Evolutionary conservation across 169 alveolate species (phyloP).

Genomic region (Eimeria brunetti): DNA sequence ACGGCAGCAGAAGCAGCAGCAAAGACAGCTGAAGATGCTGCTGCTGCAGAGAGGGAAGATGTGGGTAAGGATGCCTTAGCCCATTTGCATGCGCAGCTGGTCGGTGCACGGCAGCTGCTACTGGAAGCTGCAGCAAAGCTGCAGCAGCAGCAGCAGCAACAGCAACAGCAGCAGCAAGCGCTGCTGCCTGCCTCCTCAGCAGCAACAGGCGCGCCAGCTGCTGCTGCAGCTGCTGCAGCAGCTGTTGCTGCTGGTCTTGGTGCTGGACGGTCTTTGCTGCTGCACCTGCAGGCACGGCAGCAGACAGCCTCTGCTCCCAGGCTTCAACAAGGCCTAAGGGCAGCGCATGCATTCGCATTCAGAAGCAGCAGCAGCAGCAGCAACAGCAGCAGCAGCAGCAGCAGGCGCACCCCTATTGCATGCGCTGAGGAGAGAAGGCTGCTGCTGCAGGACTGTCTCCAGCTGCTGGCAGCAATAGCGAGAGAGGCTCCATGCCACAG

Average conservation of each 20-base stretch:
- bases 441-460: not conserved
- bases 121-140: not conserved
- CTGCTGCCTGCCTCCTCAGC: not conserved
- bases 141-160: slow-evolving; percentile 2
- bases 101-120: slow-evolving; percentile 17
- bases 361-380: not conserved
- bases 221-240: slow-evolving; percentile 3
- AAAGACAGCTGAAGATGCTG: not conserved
- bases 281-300: not conserved
- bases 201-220: not conserved
- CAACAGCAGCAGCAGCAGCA: not conserved
- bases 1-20: not conserved
- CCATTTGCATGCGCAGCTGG: not conserved
- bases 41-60: not conserved
- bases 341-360: not conserved
- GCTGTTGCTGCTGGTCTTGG: slow-evolving; percentile 19
- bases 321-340: not conserved
- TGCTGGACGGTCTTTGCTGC: slow-evolving; percentile 30
- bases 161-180: slow-evolving; percentile 13
- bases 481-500: not conserved
- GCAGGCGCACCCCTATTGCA: not conserved
- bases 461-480: not conserved
- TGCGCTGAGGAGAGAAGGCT: not conserved
- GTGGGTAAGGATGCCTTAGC: not conserved
- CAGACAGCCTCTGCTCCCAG: not conserved